Base-by-base conservation (phyloP, 2,329 filamentous ascomycete genomes). In the Xylaria sp. region DNA sequence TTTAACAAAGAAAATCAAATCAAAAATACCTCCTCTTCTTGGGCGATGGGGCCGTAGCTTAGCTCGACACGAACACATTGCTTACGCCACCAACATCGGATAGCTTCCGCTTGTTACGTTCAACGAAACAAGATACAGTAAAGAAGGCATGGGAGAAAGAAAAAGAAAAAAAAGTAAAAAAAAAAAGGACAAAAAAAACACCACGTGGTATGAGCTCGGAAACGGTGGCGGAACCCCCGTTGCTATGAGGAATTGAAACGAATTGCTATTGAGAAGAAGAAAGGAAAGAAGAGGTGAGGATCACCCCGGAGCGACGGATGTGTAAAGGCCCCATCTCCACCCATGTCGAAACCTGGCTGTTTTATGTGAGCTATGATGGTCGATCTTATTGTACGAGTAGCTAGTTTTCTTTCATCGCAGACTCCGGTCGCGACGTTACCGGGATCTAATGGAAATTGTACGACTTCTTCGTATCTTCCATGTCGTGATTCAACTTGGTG, bases 91-190 rank as follows among this genome's bases (percentile, higher is more conserved):
- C 53, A 23, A 53, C 59, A 59, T 62, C 57, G 49, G 52, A 47
- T 51, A 62, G 37, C 57, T 57, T 55, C 51, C 59, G 59, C 59
- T 60, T 59, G 55, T 62, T 16, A 55, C 58, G 53, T 64, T 59
- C 62, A 62, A 42, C 8, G 37, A 42, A 55, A 54, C 10, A 62
- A 51, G 59, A 54, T 59, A 62, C 46, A 30, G 61, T 16, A 61
- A 61, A 57, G n/a, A 55, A 61, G 57, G 51, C 49, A 50, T n/a
- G 30, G 35, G 16, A 51, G 42, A 58, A 60, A 60, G 44, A 63
- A 62, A 46, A 13, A 46, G 4, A 46, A 46, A n/a, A n/a, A n/a
- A n/a, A 46, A 46, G 42, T 13, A 13, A 46, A 46, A 46, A 46
- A 4, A 46, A 46, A 46, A 42, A 42, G 9, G 13, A 11, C 42